Conservation (phyloP, 2,329 filamentous ascomycete genomes). For the Ceratocystis colombiana region DNA sequence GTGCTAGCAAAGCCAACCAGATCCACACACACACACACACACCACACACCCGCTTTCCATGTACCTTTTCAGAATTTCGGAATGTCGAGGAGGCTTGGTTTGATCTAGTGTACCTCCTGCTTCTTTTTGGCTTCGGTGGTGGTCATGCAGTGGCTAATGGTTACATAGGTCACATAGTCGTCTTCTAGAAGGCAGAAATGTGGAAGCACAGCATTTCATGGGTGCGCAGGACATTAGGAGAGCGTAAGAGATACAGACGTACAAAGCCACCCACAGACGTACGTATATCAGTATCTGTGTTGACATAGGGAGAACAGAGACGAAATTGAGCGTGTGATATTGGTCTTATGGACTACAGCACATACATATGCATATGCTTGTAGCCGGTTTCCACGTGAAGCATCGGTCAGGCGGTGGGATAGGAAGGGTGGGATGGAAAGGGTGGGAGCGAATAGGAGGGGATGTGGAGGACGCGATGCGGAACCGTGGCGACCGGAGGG, state of each 20-base stretch:
- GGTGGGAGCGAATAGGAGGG: neutral
- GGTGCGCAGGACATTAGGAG: neutral
- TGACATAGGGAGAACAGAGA: neutral
- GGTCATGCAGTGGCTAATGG: neutral
- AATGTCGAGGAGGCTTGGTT: too few relatives aligned
- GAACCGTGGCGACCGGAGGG: neutral
- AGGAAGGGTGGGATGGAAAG: neutral
- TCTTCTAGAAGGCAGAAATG: neutral
- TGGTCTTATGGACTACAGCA: slow-evolving; percentile 35
- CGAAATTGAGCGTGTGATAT: neutral
- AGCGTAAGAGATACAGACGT: neutral
- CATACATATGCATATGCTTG: slow-evolving; percentile 34
- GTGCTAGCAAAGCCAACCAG: neutral
- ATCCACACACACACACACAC: neutral
- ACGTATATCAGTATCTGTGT: neutral
- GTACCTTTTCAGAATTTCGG: too few relatives aligned
- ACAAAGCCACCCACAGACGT: neutral
- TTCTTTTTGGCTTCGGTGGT: neutral
- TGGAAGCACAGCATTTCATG: neutral
- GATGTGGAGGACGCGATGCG: neutral
- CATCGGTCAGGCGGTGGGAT: too few relatives aligned
- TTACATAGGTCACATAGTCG: neutral
- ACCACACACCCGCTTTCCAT: too few relatives aligned
- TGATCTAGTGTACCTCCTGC: neutral
- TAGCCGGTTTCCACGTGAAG: neutral